A percentile compares a stretch with the other conserved stretches of the same genome.
These are phyloP conservation scores for Paecilomyces fulvus DNA, from an alignment of 2,329 filamentous ascomycete species.

Conservation along the genomic window DNA sequence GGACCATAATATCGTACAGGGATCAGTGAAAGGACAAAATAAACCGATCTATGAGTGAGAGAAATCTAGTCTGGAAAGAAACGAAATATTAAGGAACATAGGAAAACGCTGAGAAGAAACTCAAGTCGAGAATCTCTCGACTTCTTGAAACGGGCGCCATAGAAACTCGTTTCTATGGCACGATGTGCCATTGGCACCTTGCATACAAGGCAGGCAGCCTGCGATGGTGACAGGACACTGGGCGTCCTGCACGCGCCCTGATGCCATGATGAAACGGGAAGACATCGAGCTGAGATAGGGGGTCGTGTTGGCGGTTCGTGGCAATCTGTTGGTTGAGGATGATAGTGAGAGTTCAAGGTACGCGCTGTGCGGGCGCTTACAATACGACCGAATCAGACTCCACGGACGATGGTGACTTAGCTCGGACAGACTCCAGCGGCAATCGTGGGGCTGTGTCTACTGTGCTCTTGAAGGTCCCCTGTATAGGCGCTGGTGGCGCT, in stretches of 20 bases:
- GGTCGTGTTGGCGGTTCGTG: slow-evolving; percentile 4
- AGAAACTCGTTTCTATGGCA: neutral
- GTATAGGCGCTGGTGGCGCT: neutral
- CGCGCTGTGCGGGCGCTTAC: slow-evolving; percentile 16
- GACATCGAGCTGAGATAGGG: slow-evolving; percentile 6
- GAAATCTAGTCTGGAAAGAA: neutral
- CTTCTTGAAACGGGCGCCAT: slow-evolving; percentile 9
- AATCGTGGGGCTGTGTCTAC: neutral
- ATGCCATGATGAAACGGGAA: slow-evolving; percentile 17
- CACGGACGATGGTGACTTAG: slow-evolving; percentile 5
- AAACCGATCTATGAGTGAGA: neutral
- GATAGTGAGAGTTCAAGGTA: slow-evolving; percentile 7
- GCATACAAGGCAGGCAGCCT: slow-evolving; percentile 4
- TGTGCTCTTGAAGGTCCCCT: neutral
- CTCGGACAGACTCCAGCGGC: neutral
- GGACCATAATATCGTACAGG: slow-evolving; percentile 6
- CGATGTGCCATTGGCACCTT: neutral
- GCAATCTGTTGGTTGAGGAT: slow-evolving; percentile 4
- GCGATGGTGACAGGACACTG: slow-evolving; percentile 16
- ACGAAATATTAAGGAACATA: neutral
- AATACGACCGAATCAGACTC: slow-evolving; percentile 3
- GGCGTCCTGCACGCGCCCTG: slow-evolving; percentile 17
- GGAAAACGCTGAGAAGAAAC: slow-evolving; percentile 1
- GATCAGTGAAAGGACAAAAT: neutral
- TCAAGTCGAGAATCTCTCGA: neutral